Evolutionary conservation across 345 rosid species (phyloP).

Genomic region (Heritiera fomes): DNA sequence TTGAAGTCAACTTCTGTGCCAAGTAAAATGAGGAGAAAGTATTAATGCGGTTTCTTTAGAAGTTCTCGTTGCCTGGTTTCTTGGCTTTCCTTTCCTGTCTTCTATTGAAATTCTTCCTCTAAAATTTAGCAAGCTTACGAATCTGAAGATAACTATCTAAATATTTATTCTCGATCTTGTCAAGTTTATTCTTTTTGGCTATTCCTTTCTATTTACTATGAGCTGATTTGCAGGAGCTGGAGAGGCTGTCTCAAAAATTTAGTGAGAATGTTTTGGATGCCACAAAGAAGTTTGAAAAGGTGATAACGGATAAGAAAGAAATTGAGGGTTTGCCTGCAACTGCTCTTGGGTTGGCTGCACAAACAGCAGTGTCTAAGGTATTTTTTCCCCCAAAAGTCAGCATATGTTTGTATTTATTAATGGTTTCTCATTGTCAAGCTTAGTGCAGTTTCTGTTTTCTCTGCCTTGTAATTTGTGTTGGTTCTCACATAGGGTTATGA

Average conservation of each 20-base stretch:
- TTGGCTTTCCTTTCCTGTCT: neutral
- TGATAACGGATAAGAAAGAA: slow-evolving; percentile 74
- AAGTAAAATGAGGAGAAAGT: neutral
- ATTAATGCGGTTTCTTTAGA: neutral
- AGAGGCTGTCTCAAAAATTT: slow-evolving; percentile 75
- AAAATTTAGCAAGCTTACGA: neutral
- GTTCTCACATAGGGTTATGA: slow-evolving; percentile 59
- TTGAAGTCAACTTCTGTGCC: neutral
- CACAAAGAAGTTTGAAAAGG: slow-evolving; percentile 85
- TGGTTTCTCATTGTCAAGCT: slow-evolving; percentile 4
- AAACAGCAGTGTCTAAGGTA: slow-evolving; percentile 89
- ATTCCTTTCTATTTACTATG: slow-evolving; percentile 2
- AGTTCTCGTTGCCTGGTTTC: slow-evolving; percentile 4
- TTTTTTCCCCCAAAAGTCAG: slow-evolving; percentile 13
- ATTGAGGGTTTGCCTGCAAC: slow-evolving; percentile 93
- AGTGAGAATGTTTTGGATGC: slow-evolving; percentile 88
- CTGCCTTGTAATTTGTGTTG: neutral
- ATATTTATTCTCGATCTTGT: slow-evolving; percentile 3
- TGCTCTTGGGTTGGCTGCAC: slow-evolving; percentile 87
- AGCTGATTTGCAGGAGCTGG: slow-evolving; percentile 61
- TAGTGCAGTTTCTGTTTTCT: neutral
- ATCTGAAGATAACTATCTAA: slow-evolving; percentile 1
- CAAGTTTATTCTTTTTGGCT: neutral
- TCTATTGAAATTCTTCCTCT: neutral
- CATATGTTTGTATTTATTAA: neutral